These are phyloP conservation scores for Solanum hybrid DNA, from an alignment of 305 asterid species.

Conservation along the genomic window DNA sequence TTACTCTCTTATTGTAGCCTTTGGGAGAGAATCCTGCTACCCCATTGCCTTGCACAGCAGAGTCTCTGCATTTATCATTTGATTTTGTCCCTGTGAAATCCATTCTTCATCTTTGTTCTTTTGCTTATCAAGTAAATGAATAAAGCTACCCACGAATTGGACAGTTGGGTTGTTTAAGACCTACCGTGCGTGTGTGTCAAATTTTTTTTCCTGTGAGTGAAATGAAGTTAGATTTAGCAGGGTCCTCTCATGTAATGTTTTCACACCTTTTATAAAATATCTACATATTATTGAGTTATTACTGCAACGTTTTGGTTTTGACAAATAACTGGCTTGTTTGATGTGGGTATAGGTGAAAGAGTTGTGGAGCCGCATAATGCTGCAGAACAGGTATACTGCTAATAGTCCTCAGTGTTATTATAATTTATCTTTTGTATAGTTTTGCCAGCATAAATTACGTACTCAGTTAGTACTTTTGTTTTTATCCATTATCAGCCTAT, in stretches of 20 bases:
- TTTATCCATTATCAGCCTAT: constrained; percentile 48
- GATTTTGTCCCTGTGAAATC: constrained; percentile 8
- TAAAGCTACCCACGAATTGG: not conserved
- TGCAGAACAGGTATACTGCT: constrained; percentile 65
- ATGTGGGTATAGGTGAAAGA: constrained; percentile 52
- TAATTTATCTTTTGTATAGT: constrained; percentile 11
- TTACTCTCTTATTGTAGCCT: not conserved
- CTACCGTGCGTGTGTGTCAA: not conserved
- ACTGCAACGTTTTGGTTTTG: constrained; percentile 1
- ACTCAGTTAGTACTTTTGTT: constrained; percentile 25
- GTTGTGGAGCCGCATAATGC: constrained; percentile 56
- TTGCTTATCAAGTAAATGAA: not conserved
- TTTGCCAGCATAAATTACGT: constrained; percentile 22
- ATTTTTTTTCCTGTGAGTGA: not conserved
- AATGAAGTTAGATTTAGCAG: not conserved
- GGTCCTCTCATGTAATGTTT: not conserved
- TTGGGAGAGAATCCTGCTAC: constrained; percentile 1
- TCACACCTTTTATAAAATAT: not conserved
- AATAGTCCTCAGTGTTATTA: not conserved
- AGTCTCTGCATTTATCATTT: constrained; percentile 9
- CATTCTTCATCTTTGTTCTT: not conserved
- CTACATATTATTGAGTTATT: not conserved
- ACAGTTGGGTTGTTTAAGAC: not conserved
- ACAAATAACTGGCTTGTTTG: constrained; percentile 12
- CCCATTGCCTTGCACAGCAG: constrained; percentile 10